phyloP scores from a whole-genome alignment of 257 asterid species.

The Solanum corneliomulleri region DNA sequence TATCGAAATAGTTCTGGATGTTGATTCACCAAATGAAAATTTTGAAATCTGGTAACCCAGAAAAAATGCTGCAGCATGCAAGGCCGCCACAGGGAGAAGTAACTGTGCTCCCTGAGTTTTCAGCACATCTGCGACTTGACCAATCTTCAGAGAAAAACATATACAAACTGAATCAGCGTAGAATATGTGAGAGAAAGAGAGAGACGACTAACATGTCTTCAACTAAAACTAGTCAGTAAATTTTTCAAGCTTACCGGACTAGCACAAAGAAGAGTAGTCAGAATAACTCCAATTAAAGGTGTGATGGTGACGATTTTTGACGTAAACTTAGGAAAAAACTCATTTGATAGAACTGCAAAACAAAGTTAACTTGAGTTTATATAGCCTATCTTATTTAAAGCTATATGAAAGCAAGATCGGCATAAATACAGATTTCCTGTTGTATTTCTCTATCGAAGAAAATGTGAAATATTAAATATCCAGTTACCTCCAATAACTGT shows the following conservation, averaged over 20 bases:
- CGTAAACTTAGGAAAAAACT: conserved; percentile 85
- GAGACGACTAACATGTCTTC: not conserved
- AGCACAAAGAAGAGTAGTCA: conserved; percentile 95
- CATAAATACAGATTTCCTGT: not conserved
- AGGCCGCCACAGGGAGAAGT: conserved; percentile 64
- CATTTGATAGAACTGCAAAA: conserved; percentile 71
- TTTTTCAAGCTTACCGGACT: conserved; percentile 68
- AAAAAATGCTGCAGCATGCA: conserved; percentile 83
- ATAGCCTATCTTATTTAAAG: not conserved
- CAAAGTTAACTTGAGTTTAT: not conserved
- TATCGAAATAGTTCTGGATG: conserved; percentile 89
- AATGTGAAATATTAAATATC: not conserved
- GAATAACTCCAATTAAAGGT: conserved; percentile 80
- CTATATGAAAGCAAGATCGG: not conserved
- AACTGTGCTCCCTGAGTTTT: conserved; percentile 86
- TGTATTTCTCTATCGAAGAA: not conserved
- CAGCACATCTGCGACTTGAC: conserved; percentile 88
- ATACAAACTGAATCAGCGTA: not conserved
- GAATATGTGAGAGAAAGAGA: not conserved
- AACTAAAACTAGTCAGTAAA: not conserved
- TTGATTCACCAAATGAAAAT: conserved; percentile 85
- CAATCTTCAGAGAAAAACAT: conserved; percentile 44
- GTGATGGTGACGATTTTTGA: conserved; percentile 67
- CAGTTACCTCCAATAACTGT: conserved; percentile 87
- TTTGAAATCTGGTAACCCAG: conserved; percentile 83